A percentile compares a stretch with the other conserved stretches of the same genome.
Conservation (phyloP, 257 asterid species). For the Verbena officinalis region DNA sequence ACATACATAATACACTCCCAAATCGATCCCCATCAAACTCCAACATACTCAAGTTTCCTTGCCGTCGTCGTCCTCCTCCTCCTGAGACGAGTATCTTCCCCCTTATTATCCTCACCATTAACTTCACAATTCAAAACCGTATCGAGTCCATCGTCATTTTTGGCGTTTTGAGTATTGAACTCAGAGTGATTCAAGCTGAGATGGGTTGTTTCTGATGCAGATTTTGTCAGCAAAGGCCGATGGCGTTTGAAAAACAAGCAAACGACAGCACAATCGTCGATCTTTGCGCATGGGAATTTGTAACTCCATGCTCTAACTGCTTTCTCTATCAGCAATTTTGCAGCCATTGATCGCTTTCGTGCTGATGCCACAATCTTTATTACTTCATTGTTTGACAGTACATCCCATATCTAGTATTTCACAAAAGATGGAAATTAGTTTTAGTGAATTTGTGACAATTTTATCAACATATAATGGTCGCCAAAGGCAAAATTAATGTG, state of each 20-base stretch:
- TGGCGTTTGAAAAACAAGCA: constrained; percentile 77
- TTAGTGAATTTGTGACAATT: no score
- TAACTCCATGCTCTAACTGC: constrained; percentile 75
- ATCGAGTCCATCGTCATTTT: constrained; percentile 73
- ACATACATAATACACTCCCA: not conserved
- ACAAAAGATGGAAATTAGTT: no score
- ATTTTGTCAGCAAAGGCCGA: constrained; percentile 54
- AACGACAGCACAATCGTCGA: constrained; percentile 73
- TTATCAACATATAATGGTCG: no score
- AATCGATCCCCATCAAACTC: not conserved
- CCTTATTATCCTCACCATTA: constrained; percentile 19
- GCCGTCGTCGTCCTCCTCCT: constrained; percentile 7
- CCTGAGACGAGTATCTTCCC: constrained; percentile 22
- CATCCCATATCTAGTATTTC: constrained; percentile 73
- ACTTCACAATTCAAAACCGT: constrained; percentile 65
- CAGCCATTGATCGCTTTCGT: constrained; percentile 62
- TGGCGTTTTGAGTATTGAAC: constrained; percentile 15
- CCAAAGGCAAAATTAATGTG: no score
- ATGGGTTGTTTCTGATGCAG: constrained; percentile 57
- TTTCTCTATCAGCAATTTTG: constrained; percentile 57
- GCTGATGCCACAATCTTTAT: constrained; percentile 62
- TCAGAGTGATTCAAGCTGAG: constrained; percentile 57
- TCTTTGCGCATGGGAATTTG: constrained; percentile 66
- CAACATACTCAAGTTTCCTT: constrained; percentile 26
- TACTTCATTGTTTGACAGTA: constrained; percentile 69